These are phyloP conservation scores for Apiospora rasikravindrae DNA, from an alignment of 2,329 filamentous ascomycete genomes.

Conservation along the genomic window DNA sequence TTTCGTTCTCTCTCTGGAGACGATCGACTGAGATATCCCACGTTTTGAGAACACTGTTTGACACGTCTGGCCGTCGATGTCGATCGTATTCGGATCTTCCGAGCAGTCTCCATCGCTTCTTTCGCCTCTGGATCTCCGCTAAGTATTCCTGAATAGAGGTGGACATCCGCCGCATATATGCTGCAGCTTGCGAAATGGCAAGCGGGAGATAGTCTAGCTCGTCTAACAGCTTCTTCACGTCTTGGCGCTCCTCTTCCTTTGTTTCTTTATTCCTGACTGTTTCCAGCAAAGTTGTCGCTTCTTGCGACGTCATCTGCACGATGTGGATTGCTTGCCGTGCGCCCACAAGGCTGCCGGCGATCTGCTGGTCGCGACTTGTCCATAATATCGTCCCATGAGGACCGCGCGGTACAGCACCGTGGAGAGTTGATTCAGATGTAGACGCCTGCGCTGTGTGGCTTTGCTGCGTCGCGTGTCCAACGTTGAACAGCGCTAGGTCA, in stretches of 20 bases:
- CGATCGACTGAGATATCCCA: conserved; percentile 28
- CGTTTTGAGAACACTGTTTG: conserved; percentile 39
- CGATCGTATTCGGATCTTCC: conserved; percentile 33
- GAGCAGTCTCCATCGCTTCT: conserved; percentile 32
- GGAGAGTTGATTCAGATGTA: conserved; percentile 21
- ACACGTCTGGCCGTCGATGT: conserved; percentile 34
- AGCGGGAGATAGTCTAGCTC: conserved; percentile 38
- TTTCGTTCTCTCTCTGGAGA: conserved; percentile 36
- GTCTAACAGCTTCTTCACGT: conserved; percentile 26
- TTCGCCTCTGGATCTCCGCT: conserved; percentile 29
- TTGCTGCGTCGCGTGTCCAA: conserved; percentile 15
- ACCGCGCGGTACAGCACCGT: conserved; percentile 33
- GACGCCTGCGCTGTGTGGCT: not conserved
- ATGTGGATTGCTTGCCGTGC: conserved; percentile 31
- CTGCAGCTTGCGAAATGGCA: conserved; percentile 39
- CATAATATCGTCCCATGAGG: conserved; percentile 37
- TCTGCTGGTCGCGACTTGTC: conserved; percentile 38
- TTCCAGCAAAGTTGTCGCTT: conserved; percentile 29
- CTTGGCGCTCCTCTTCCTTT: conserved; percentile 14
- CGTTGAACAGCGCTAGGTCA: conserved; percentile 36
- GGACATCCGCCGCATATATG: conserved; percentile 38
- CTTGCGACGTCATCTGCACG: conserved; percentile 28
- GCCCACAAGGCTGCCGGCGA: conserved; percentile 33
- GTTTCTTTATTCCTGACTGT: not conserved
- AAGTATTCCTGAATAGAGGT: conserved; percentile 35